A percentile compares a stretch with the other conserved stretches of the same genome.
phyloP scores from a whole-genome alignment of 73 alveolate genomes.

The Tetrahymena thermophila region DNA sequence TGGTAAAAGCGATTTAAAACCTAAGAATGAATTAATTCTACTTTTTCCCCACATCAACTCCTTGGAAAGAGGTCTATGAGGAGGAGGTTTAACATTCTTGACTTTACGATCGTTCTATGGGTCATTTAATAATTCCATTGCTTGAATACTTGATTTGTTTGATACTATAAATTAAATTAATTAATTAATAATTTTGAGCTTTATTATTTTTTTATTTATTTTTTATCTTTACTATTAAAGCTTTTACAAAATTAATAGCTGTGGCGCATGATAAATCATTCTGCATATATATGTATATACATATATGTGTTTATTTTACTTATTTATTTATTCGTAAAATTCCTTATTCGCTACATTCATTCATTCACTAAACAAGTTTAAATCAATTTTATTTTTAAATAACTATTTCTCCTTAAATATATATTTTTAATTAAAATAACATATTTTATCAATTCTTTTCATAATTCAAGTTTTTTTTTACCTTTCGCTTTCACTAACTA shows the following conservation, averaged over 20 bases:
- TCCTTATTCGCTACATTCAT: not conserved
- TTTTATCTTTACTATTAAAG: not conserved
- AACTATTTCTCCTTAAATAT: not conserved
- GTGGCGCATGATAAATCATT: not conserved
- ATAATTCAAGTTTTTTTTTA: not conserved
- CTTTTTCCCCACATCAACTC: slow-evolving; percentile 33
- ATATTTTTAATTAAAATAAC: not conserved
- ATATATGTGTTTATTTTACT: not conserved
- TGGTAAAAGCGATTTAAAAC: not conserved
- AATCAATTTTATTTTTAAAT: not conserved
- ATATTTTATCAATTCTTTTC: not conserved
- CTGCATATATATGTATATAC: too few relatives aligned
- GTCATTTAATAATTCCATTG: slow-evolving; percentile 30
- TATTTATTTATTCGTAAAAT: not conserved
- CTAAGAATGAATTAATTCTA: not conserved
- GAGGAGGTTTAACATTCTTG: slow-evolving; percentile 38
- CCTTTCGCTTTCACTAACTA: not conserved
- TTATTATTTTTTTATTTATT: not conserved
- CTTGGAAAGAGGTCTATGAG: slow-evolving; percentile 30
- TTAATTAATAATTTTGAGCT: not conserved
- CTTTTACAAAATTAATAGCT: not conserved
- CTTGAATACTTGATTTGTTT: not conserved
- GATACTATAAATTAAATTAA: not conserved
- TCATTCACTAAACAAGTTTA: not conserved
- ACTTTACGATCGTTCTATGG: slow-evolving; percentile 33